A percentile compares a stretch with the other conserved stretches of the same genome.
These are phyloP conservation scores for Artemisia annua DNA, from an alignment of 129 eudicot species.

Conservation along the genomic window DNA sequence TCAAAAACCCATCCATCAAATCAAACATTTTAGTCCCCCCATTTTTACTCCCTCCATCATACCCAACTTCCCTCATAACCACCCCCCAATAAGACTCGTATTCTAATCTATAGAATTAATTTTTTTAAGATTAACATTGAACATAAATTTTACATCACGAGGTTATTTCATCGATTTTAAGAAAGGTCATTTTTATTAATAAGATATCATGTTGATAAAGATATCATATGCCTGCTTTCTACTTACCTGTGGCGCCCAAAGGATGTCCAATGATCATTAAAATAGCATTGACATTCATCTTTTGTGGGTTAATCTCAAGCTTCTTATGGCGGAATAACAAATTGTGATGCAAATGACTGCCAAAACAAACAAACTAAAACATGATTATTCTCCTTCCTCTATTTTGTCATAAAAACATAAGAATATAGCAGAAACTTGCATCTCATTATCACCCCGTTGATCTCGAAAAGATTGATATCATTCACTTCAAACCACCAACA, in stretches of 20 bases:
- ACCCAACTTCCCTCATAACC: too few species aligned
- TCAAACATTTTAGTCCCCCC: too few species aligned
- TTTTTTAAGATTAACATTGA: too few species aligned
- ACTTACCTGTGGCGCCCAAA: conserved; percentile 84
- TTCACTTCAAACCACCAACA: conserved; percentile 40
- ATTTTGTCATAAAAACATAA: neutral
- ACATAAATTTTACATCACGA: too few species aligned
- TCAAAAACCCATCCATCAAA: too few species aligned
- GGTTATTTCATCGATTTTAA: too few species aligned
- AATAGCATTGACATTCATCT: conserved; percentile 91
- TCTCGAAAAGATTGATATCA: conserved; percentile 84
- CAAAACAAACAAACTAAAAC: neutral
- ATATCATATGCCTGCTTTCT: too few species aligned
- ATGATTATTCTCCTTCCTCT: neutral
- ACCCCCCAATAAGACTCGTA: too few species aligned
- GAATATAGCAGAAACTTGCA: neutral
- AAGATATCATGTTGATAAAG: too few species aligned
- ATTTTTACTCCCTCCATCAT: too few species aligned
- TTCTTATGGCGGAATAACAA: conserved; percentile 76
- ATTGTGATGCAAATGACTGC: conserved; percentile 95
- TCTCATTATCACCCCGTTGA: conserved; percentile 57
- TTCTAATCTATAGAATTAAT: too few species aligned
- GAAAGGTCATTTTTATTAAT: too few species aligned
- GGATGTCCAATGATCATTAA: conserved; percentile 97
- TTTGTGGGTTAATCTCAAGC: conserved; percentile 75